Base-by-base conservation (phyloP, 2,329 filamentous ascomycete species). In the Ascochyta rabiei region DNA sequence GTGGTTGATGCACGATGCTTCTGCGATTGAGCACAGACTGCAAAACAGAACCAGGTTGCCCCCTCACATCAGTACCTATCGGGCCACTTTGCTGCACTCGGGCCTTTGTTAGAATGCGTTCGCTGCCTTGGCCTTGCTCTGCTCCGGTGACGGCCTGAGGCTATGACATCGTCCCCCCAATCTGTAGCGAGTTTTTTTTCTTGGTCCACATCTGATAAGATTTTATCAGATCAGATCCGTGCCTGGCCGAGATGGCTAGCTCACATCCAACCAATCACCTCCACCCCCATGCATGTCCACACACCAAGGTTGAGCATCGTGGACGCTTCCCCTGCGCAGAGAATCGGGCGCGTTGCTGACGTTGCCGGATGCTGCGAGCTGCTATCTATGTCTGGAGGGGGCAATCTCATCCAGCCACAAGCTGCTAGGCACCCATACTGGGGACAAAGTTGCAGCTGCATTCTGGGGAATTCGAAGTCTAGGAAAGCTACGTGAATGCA, bases 31-130 rank as follows among this genome's bases (percentile, higher is more conserved):
- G 40, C 56, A 57, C 34, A 56, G 28, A 51, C 56, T 19, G 54
- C 40, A 64, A 64, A 38, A 34, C 53, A 21, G 35, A 59, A 57
- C 61, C 53, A 59, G 52, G 65, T 64, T 53, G 48, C 53, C 57
- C 62, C 60, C 63, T 55, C 52, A 54, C 42, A 48, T 61, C 62
- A 66, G 67, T 65, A 61, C 65, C 62, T 65, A 61, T 66, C 62
- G 56, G 59, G 57, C 53, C 54, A 68, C 57, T 60, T 48, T 57
- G 41, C 26, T 47, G 48, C 35, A 41, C 49, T 43, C 40, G 33
- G 39, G 34, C 39, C 47, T 49, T 43, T 35, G 40, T 23, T 39
- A 21, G 18, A 48, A 31, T n/a, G 30, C 37, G 23, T 45, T 48
- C 39, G 37, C 46, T 48, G 48, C 23, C 49, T 54, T 43, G 47